Evolutionary conservation across 495 filamentous ascomycete genomes (phyloP), one percentile per base, ranked within the genome.

Genomic region (Aspergillus conjunctus): DNA sequence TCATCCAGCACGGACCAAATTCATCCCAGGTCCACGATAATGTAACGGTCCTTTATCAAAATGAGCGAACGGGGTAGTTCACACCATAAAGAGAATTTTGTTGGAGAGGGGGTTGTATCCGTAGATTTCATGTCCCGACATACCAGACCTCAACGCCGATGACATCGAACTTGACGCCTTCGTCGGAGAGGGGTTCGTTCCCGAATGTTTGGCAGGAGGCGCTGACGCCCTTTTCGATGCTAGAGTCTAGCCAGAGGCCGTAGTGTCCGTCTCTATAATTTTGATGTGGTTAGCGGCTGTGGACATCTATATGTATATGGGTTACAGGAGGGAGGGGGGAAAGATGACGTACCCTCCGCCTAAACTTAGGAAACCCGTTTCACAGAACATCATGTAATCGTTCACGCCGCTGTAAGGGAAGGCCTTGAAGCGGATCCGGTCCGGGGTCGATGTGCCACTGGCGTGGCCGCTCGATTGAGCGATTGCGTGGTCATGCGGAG

Each of bases 381-480:
- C 91, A 76, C 93, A 98, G 64, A 93, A 88, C 65, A 97, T 95
- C 79, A 94, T 88, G 71, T 97, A 97, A 72, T 98, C 94, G 73
- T 98, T 98, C 15, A 93, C 84, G 7, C 94, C 94, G 61, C 88
- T 93, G 68, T 97, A 98, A 1, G 92, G 93, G 71, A 97, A 98
- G 0, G 93, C 93, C 73, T 97, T 96, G 82, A 98, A 98, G 7
- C 91, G 87, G 65, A 96, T 88, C 32, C 87, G 80, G 33, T 88
- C 87, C 1, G 81, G 85, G 0, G 78, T 79, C 50, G 73, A 78
- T 3, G 75, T 75, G 2, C 77, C 78, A 51, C 74, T 79, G 1
- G 39, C 66, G 43, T 15, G 56, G 55, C 43, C 63, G 56, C 37
- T 63, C 22, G 26, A 64, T 61, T 63, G 70, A 65, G 60, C 60